Evolutionary conservation across 2,329 filamentous ascomycete genomes (phyloP).

Genomic region (Seiridium cupressi): DNA sequence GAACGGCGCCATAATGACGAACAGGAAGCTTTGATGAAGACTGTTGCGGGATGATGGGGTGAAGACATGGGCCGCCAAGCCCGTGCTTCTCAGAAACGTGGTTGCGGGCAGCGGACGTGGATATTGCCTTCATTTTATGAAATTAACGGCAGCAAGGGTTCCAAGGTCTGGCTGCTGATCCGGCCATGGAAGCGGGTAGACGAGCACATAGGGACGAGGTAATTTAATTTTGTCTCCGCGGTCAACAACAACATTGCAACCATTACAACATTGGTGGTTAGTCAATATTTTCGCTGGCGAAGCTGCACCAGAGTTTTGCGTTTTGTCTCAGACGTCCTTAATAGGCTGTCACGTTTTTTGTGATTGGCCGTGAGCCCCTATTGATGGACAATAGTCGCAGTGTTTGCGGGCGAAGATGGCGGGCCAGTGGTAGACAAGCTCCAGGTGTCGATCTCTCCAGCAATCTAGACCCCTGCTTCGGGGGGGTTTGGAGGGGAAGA

Average conservation of each 20-base stretch:
- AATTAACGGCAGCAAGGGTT: conserved; percentile 10
- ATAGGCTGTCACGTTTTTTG: no score
- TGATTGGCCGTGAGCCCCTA: no score
- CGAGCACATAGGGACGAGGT: neutral
- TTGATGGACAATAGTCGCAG: no score
- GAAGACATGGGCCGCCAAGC: conserved; percentile 9
- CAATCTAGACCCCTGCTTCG: conserved; percentile 2
- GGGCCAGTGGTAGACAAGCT: no score
- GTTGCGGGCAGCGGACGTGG: conserved; percentile 6
- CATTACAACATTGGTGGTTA: no score
- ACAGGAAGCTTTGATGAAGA: conserved; percentile 3
- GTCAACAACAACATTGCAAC: no score
- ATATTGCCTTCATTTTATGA: conserved; percentile 12
- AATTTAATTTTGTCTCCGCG: neutral
- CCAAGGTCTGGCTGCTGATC: conserved; percentile 3
- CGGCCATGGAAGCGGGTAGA: conserved; percentile 1
- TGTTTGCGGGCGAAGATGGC: no score
- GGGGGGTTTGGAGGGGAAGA: neutral
- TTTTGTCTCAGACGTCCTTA: no score
- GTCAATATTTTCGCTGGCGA: no score
- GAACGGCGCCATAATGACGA: conserved; percentile 9
- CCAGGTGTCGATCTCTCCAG: conserved; percentile 1
- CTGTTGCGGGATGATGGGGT: conserved; percentile 1
- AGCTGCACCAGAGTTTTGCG: no score
- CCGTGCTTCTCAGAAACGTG: conserved; percentile 3